phyloP scores from a whole-genome alignment of 2,329 filamentous ascomycete species.

The Fusarium sp. region DNA sequence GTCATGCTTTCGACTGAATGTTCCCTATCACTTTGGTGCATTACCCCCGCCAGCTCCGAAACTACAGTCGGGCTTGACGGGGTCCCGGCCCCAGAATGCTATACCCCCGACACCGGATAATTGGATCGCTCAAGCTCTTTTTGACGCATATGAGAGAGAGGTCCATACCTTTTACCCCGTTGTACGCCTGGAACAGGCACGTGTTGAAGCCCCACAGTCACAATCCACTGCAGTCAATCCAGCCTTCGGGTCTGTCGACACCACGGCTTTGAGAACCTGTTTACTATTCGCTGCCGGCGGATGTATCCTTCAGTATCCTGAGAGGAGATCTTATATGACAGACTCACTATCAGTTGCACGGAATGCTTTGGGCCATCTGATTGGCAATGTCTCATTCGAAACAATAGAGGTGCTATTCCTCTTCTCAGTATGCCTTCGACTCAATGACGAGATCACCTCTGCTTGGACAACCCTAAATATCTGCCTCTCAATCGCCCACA shows the following conservation, averaged over 20 bases:
- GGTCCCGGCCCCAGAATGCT: background rate
- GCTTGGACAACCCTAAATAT: constrained; percentile 10
- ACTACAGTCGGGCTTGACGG: background rate
- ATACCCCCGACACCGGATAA: background rate
- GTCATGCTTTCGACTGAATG: constrained; percentile 10
- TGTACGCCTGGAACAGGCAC: background rate
- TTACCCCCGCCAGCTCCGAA: background rate
- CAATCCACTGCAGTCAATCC: background rate
- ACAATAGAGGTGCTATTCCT: constrained; percentile 11
- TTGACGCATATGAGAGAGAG: constrained; percentile 7
- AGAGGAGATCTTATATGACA: background rate
- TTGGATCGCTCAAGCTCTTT: background rate
- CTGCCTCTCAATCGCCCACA: background rate
- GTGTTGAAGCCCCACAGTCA: background rate
- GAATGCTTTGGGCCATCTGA: background rate
- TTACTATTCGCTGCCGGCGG: constrained; percentile 2
- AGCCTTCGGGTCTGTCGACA: accelerated
- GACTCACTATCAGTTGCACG: background rate
- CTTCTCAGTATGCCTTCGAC: constrained; percentile 2
- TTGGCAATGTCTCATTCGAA: background rate
- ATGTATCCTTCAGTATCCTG: background rate
- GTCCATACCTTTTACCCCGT: constrained; percentile 7
- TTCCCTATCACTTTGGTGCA: constrained; percentile 18
- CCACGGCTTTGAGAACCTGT: background rate
- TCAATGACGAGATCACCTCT: constrained; percentile 13